Percentiles rank a stretch among this genome's conserved stretches.
These are phyloP conservation scores for Fusarium incarnatum DNA, from an alignment of 2,329 filamentous ascomycete genomes.

Conservation along the genomic window DNA sequence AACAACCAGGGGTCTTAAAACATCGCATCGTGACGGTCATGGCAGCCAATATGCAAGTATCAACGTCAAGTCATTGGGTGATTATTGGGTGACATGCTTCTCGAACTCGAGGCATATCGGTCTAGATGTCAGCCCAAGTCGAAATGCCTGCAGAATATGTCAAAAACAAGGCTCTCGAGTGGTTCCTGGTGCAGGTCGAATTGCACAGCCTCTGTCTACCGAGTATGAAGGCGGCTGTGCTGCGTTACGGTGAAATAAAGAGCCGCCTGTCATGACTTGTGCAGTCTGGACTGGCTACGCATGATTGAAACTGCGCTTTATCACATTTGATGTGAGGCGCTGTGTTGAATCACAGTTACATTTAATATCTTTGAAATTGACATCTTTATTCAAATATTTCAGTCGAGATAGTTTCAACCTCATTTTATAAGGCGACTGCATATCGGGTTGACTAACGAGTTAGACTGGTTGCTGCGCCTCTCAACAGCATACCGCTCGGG, in stretches of 20 bases:
- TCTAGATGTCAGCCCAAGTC: slow-evolving; percentile 10
- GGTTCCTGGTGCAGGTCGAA: neutral
- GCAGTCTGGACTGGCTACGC: slow-evolving; percentile 17
- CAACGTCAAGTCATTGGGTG: slow-evolving; percentile 19
- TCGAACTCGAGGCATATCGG: slow-evolving; percentile 23
- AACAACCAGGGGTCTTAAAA: slow-evolving; percentile 12
- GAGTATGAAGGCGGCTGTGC: slow-evolving; percentile 20
- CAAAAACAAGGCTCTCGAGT: slow-evolving; percentile 11
- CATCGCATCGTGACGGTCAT: slow-evolving; percentile 18
- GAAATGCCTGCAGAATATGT: neutral
- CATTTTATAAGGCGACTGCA: slow-evolving; percentile 12
- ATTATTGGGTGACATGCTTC: slow-evolving; percentile 8
- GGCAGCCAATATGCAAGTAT: slow-evolving; percentile 25
- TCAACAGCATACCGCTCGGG: slow-evolving; percentile 14
- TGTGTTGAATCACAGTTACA: slow-evolving; percentile 22
- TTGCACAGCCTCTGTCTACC: slow-evolving; percentile 26
- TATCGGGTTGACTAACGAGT: neutral
- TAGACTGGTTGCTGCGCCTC: slow-evolving; percentile 26
- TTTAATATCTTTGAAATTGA: neutral
- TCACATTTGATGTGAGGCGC: slow-evolving; percentile 1
- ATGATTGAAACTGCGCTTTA: slow-evolving; percentile 26
- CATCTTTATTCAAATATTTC: slow-evolving; percentile 1
- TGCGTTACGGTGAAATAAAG: slow-evolving; percentile 13
- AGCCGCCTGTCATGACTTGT: slow-evolving; percentile 21
- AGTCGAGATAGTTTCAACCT: slow-evolving; percentile 16